Base-by-base conservation (phyloP, 2,329 filamentous ascomycete species). In the Penicillium nordicum region DNA sequence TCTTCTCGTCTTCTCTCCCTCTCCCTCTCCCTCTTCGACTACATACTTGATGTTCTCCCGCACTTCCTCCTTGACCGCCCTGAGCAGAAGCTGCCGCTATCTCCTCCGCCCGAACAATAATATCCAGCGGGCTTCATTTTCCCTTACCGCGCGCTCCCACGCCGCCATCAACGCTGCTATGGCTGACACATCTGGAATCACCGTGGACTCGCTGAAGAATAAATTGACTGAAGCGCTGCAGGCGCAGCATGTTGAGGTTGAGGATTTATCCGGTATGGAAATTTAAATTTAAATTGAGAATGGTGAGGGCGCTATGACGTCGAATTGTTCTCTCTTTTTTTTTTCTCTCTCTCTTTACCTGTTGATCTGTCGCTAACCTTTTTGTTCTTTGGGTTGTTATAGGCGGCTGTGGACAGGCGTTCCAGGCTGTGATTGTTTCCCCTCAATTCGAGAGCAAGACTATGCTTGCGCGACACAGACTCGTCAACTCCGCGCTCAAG, bases 401-500 rank as follows among this genome's bases (percentile, higher is more conserved):
- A 88, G 86, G 86, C 61, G 87, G 87, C 53, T 89, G 87, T 67
- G 87, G 87, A 41, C 86, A 88, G 72, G 86, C 87, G 67, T 89
- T 84, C 74, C 83, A 87, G 64, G 86, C 86, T 4, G 80, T 87
- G 44, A 88, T 89, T 50, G 86, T 89, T 25, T 89, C 87, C 9
- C 80, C 87, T 32, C 78, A 84, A 55, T 92, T 91, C 72, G 79
- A 82, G 54, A 86, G 85, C 66, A 88, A 89, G 74, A 88, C 79
- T 69, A 89, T 89, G 50, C 84, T 97, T 56, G 91, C 91, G 71
- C 84, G 92, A 55, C 90, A 96, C 76, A 86, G 92, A 42, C 82
- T 95, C 60, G 92, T 96, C 66, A 96, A 97, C 76, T 82, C 82
- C 16, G 86, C 86, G 5, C 80, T 97, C 66, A 93, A 92, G 78